Evolutionary conservation across 768 basidiomycete genomes (phyloP).

Genomic region (Hydnomerulius pinastri): DNA sequence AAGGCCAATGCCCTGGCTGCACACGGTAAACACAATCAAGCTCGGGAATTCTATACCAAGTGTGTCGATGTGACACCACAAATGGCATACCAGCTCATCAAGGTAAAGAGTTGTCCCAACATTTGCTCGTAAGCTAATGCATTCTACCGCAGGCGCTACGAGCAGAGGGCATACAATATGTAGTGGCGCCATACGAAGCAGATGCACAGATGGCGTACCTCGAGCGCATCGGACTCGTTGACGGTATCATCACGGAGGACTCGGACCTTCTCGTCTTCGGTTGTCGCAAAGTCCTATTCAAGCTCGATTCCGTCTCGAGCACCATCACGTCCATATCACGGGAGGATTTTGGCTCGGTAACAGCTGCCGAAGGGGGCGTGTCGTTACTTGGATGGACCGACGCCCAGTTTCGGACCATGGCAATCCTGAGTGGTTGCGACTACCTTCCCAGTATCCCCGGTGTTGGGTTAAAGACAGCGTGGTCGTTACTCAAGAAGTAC

Average conservation of each 20-base stretch:
- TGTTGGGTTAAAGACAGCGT: constrained; percentile 93
- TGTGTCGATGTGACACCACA: constrained; percentile 94
- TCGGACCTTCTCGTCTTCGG: constrained; percentile 98
- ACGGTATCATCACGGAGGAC: constrained; percentile 96
- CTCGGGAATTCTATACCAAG: constrained; percentile 87
- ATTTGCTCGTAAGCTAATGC: constrained; percentile 6
- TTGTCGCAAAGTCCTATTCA: constrained; percentile 91
- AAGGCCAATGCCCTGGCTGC: constrained; percentile 71
- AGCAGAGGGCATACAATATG: constrained; percentile 77
- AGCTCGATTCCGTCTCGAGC: constrained; percentile 71
- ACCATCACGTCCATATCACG: constrained; percentile 71
- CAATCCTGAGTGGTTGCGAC: constrained; percentile 91
- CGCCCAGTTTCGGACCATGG: constrained; percentile 88
- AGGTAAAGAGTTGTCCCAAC: constrained; percentile 49
- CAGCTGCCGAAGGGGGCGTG: constrained; percentile 53
- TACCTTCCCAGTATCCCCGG: constrained; percentile 91
- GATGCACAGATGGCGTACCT: constrained; percentile 96
- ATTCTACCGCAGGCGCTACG: constrained; percentile 66
- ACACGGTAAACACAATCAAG: constrained; percentile 79
- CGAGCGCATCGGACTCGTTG: constrained; percentile 77
- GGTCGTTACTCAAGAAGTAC: constrained; percentile 76
- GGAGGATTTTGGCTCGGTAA: constrained; percentile 64
- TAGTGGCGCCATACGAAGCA: constrained; percentile 98
- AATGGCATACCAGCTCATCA: constrained; percentile 97
- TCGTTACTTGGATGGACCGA: constrained; percentile 90